These are phyloP conservation scores for Paramecium bursaria DNA, from an alignment of 73 alveolate genomes.

Conservation along the genomic window DNA sequence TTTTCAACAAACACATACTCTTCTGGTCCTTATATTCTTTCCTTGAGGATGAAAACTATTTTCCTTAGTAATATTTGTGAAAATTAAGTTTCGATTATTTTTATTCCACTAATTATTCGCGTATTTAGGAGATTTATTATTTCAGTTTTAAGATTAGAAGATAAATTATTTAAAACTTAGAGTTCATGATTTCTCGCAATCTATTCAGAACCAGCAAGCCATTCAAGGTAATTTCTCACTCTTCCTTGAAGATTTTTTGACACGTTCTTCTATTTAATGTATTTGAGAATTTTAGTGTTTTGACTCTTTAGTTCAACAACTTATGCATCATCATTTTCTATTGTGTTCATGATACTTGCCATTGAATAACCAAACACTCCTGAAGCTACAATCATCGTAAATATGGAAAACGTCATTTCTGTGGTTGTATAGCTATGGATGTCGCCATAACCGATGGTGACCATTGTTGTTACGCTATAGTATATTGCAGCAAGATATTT, in stretches of 20 bases:
- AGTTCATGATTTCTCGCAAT: slow-evolving; percentile 46
- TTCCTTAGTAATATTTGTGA: slow-evolving; percentile 14
- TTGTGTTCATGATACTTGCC: slow-evolving; percentile 44
- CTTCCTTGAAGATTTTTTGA: slow-evolving; percentile 65
- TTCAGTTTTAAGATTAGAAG: slow-evolving; percentile 58
- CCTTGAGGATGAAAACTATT: slow-evolving; percentile 37
- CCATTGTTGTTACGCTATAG: slow-evolving; percentile 85
- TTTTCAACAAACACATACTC: slow-evolving; percentile 61
- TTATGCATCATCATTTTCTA: slow-evolving; percentile 31
- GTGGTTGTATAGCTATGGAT: slow-evolving; percentile 63
- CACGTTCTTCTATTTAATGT: slow-evolving; percentile 34
- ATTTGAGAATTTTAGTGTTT: slow-evolving; percentile 48
- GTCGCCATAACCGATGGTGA: slow-evolving; percentile 92
- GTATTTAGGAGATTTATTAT: slow-evolving; percentile 32
- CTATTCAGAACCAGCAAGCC: slow-evolving; percentile 49
- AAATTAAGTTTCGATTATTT: background rate
- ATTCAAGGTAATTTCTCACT: slow-evolving; percentile 72
- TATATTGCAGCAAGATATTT: slow-evolving; percentile 80
- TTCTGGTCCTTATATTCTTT: slow-evolving; percentile 69
- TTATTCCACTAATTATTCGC: background rate
- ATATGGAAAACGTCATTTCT: slow-evolving; percentile 61
- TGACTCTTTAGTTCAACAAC: slow-evolving; percentile 32
- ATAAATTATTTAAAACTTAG: slow-evolving; percentile 9
- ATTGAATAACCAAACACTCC: slow-evolving; percentile 51
- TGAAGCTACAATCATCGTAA: slow-evolving; percentile 53